phyloP scores from a whole-genome alignment of 176 grass and related monocot species.

The Echinochloa phyllopogon region DNA sequence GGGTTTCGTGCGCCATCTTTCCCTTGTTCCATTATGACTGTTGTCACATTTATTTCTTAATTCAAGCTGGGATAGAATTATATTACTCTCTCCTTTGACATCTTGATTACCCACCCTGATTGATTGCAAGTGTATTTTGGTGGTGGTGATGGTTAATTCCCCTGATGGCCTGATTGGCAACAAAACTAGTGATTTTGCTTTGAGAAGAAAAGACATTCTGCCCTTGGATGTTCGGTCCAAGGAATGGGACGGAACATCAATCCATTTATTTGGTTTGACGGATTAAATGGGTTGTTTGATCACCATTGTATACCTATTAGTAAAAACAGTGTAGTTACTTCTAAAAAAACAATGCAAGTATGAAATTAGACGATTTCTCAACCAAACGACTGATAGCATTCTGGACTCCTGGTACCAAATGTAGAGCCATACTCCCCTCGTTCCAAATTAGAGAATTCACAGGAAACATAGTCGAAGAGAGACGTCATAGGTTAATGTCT shows the following conservation, averaged over 20 bases:
- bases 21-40: constrained; percentile 42
- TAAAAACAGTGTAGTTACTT: too few species aligned
- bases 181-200: neutral
- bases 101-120: constrained; percentile 4
- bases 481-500: neutral
- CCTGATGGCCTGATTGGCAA: neutral
- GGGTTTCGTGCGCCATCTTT: constrained; percentile 54
- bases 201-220: neutral
- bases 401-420: neutral
- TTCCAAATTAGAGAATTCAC: neutral
- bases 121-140: neutral
- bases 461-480: neutral
- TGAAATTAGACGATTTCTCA: neutral
- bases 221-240: neutral
- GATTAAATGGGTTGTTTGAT: neutral
- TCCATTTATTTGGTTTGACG: neutral
- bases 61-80: constrained; percentile 66
- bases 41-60: constrained; percentile 71
- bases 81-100: constrained; percentile 18
- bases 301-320: too few species aligned
- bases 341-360: too few species aligned
- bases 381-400: neutral
- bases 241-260: neutral
- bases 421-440: neutral
- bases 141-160: neutral